Percentiles rank a stretch among this genome's conserved stretches.
phyloP scores from a whole-genome alignment of 371 early-diverging fungal genomes.

The Circinella umbellata region DNA sequence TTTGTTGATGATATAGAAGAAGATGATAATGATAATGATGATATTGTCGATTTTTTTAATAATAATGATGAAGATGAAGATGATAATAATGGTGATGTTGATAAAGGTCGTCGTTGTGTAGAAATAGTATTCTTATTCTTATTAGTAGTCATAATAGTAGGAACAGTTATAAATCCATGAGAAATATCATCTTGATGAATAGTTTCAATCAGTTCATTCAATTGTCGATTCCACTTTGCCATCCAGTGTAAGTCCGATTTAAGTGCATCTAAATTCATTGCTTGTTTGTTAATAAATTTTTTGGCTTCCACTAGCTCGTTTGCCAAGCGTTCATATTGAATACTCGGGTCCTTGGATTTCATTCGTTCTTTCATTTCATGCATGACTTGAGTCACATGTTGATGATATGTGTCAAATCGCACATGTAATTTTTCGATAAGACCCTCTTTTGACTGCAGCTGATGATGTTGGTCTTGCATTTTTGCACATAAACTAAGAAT shows the following conservation, averaged over 20 bases:
- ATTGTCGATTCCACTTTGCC: slow-evolving; percentile 31
- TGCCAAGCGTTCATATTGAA: slow-evolving; percentile 17
- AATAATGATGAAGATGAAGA: no score
- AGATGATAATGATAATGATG: no score
- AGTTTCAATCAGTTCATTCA: slow-evolving; percentile 19
- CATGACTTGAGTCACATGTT: slow-evolving; percentile 24
- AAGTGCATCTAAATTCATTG: slow-evolving; percentile 31
- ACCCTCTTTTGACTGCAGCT: slow-evolving; percentile 8
- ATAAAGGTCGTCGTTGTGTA: no score
- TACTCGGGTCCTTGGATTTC: slow-evolving; percentile 19
- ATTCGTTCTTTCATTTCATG: slow-evolving; percentile 25
- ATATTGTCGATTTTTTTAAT: no score
- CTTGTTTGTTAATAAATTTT: slow-evolving; percentile 44
- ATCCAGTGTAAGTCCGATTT: slow-evolving; percentile 47
- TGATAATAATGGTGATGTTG: not conserved
- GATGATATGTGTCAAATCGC: slow-evolving; percentile 29
- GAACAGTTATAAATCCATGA: not conserved
- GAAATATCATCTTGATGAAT: slow-evolving; percentile 22
- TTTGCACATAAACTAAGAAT: slow-evolving; percentile 13
- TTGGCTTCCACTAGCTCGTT: slow-evolving; percentile 42
- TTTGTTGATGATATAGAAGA: no score
- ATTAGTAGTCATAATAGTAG: not conserved
- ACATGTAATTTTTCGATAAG: slow-evolving; percentile 15
- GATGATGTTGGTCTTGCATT: slow-evolving; percentile 12
- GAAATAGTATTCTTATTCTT: no score